A percentile compares a stretch with the other conserved stretches of the same genome.
These are phyloP conservation scores for Mucor lusitanicus DNA, from an alignment of 371 early-diverging fungal species.

Conservation along the genomic window DNA sequence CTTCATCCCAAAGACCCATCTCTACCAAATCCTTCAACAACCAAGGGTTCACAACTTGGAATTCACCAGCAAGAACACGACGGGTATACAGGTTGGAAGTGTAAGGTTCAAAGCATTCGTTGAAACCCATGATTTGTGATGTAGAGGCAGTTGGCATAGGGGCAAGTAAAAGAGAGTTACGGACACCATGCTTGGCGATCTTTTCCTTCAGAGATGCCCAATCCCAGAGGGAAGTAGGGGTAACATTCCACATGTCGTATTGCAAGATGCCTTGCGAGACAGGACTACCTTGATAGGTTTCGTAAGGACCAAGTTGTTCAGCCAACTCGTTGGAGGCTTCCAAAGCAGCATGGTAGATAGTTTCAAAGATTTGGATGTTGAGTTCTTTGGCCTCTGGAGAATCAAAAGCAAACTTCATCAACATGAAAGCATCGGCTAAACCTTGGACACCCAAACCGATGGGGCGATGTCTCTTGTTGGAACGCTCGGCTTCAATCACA, in stretches of 20 bases:
- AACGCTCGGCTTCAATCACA: conserved; percentile 82
- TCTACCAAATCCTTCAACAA: conserved; percentile 93
- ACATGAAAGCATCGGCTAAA: conserved; percentile 95
- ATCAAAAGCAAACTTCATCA: conserved; percentile 95
- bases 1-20: conserved; percentile 92
- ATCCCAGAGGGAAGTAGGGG: conserved; percentile 82
- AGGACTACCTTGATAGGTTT: conserved; percentile 91
- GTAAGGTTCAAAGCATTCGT: conserved; percentile 99
- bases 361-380: conserved; percentile 95
- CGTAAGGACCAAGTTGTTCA: conserved; percentile 79
- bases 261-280: conserved; percentile 92
- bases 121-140: conserved; percentile 97
- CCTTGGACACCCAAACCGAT: conserved; percentile 99
- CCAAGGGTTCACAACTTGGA: conserved; percentile 98
- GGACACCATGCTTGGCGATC: conserved; percentile 86
- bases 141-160: conserved; percentile 99
- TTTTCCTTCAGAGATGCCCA: conserved; percentile 86
- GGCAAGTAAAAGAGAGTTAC: conserved; percentile 95
- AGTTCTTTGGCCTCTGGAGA: conserved; percentile 83
- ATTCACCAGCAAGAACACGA: conserved; percentile 98
- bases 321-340: conserved; percentile 95
- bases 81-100: conserved; percentile 96
- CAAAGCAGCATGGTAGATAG: conserved; percentile 96
- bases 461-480: conserved; percentile 95
- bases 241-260: conserved; percentile 93